Evolutionary conservation across 73 alveolate species (phyloP).

Genomic region (Paramecium bursaria): DNA sequence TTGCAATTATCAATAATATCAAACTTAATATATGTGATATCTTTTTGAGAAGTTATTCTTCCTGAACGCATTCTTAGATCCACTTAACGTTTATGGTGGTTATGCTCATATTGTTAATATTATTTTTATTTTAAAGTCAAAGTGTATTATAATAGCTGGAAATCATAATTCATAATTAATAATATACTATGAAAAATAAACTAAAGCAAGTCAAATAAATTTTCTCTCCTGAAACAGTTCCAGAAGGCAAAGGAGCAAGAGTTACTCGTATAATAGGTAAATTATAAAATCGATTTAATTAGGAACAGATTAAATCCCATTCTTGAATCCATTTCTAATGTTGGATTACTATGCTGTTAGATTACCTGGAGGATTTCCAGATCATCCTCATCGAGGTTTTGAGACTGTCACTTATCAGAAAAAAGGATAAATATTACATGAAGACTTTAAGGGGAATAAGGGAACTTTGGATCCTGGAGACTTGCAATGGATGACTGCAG

Average conservation of each 20-base stretch:
- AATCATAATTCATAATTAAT: no score
- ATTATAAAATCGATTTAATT: neutral
- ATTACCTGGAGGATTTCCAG: constrained; percentile 88
- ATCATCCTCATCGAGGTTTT: constrained; percentile 92
- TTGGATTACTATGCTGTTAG: constrained; percentile 72
- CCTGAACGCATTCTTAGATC: no score
- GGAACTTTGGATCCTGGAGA: constrained; percentile 84
- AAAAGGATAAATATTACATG: constrained; percentile 78
- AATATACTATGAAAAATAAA: no score
- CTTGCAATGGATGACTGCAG: constrained; percentile 90
- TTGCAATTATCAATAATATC: no score
- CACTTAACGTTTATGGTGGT: no score
- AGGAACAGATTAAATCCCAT: constrained; percentile 67
- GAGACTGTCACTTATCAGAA: constrained; percentile 88
- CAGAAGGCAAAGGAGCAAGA: constrained; percentile 83
- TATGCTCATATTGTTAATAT: no score
- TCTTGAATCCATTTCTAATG: constrained; percentile 82
- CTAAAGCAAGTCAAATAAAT: no score
- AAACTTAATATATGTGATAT: no score
- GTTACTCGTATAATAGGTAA: constrained; percentile 73
- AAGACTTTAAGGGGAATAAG: constrained; percentile 83
- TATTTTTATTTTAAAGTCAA: no score
- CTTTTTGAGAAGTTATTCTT: no score
- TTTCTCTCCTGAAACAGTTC: no score
- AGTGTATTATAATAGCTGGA: no score